A percentile compares a stretch with the other conserved stretches of the same genome.
Evolutionary conservation across 2,329 filamentous ascomycete genomes (phyloP).

Genomic region (Colletotrichum abscissum): DNA sequence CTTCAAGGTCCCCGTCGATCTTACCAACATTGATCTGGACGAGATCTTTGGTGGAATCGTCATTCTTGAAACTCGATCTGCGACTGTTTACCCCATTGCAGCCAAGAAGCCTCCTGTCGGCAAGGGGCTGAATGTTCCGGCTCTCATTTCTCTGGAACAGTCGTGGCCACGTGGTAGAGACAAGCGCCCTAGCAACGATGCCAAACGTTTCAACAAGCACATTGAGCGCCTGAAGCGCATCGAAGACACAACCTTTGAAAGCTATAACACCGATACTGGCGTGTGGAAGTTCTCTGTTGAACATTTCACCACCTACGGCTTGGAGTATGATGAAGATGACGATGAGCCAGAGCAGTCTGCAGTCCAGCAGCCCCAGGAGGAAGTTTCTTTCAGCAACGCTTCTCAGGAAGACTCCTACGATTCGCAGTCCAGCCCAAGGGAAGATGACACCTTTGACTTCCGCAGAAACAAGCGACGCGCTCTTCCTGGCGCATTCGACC

Average conservation of each 20-base stretch:
- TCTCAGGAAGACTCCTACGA: constrained; percentile 42
- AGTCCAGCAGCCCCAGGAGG: not conserved
- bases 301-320: constrained; percentile 95
- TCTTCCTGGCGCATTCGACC: constrained; percentile 86
- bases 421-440: constrained; percentile 48
- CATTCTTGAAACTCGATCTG: constrained; percentile 78
- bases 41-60: constrained; percentile 84
- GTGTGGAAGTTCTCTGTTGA: constrained; percentile 94
- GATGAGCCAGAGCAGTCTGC: constrained; percentile 56
- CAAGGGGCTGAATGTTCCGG: constrained; percentile 91
- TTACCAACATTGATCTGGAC: constrained; percentile 82
- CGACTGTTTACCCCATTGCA: constrained; percentile 86
- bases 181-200: constrained; percentile 63
- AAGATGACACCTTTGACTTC: constrained; percentile 70
- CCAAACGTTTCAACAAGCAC: constrained; percentile 82
- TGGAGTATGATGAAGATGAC: constrained; percentile 83
- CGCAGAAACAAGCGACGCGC: constrained; percentile 55
- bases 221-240: constrained; percentile 84
- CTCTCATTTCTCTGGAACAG: constrained; percentile 88
- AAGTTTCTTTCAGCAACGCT: not conserved
- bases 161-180: constrained; percentile 85
- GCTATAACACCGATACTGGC: constrained; percentile 82
- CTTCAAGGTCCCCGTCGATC: constrained; percentile 85
- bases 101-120: constrained; percentile 85
- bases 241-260: constrained; percentile 81